Percentiles rank a stretch among this genome's conserved stretches.
phyloP scores from a whole-genome alignment of 352 stramenopile species.

The Stramenopiles sp. region DNA sequence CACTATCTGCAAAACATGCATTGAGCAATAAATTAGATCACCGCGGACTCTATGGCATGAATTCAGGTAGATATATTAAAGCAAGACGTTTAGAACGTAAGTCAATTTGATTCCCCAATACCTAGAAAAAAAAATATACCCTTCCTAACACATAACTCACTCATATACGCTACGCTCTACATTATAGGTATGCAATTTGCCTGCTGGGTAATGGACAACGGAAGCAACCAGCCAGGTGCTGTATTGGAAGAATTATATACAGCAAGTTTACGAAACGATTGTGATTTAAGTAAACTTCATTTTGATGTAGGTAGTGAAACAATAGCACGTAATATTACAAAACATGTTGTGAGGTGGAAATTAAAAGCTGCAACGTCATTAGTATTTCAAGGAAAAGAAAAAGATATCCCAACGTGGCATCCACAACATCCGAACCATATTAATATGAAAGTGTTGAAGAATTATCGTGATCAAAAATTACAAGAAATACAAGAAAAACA shows the following conservation, averaged over 20 bases:
- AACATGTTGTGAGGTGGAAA: constrained; percentile 1
- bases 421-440: background rate
- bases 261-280: background rate
- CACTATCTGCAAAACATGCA: background rate
- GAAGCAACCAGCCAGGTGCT: background rate
- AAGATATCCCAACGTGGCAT: background rate
- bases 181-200: too few relatives aligned
- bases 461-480: background rate
- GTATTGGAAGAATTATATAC: background rate
- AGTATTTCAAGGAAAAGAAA: background rate
- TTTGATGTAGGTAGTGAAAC: background rate
- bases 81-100: background rate
- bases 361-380: background rate
- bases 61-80: background rate
- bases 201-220: background rate
- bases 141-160: too few relatives aligned
- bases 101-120: too few relatives aligned
- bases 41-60: background rate
- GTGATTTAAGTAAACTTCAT: background rate
- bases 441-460: background rate
- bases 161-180: too few relatives aligned
- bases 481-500: background rate
- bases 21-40: background rate
- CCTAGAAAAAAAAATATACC: too few relatives aligned
- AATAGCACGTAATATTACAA: background rate